A percentile compares a stretch with the other conserved stretches of the same genome.
phyloP scores from a whole-genome alignment of 495 filamentous ascomycete genomes.

The Thozetella sp. region DNA sequence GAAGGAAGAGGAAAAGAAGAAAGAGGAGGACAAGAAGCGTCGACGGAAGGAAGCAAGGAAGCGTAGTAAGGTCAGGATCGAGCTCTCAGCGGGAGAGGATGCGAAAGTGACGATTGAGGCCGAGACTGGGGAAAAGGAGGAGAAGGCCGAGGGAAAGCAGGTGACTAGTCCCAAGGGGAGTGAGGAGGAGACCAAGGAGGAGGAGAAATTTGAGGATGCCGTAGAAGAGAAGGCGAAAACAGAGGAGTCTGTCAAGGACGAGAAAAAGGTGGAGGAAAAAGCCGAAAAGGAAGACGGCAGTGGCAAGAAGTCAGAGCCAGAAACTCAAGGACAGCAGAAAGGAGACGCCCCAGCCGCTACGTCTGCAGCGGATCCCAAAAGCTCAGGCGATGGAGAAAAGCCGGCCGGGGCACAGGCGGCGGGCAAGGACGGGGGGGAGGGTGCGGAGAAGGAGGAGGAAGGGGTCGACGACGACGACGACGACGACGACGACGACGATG shows the following conservation, averaged over 20 bases:
- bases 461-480: background rate
- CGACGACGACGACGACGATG: background rate
- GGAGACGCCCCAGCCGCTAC: background rate
- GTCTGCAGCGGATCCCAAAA: too few relatives aligned
- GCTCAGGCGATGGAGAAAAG: background rate
- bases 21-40: conserved; percentile 20
- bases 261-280: conserved; percentile 13
- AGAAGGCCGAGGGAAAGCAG: background rate
- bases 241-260: conserved; percentile 11
- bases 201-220: conserved; percentile 16
- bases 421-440: background rate
- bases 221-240: conserved; percentile 14
- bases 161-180: too few relatives aligned
- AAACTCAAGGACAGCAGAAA: background rate
- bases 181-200: conserved; percentile 11
- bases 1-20: conserved; percentile 28
- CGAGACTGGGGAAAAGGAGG: conserved; percentile 1
- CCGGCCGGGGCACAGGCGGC: background rate
- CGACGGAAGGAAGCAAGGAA: conserved; percentile 21
- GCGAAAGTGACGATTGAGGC: conserved; percentile 7
- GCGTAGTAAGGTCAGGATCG: conserved; percentile 25
- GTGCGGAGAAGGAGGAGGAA: conserved; percentile 4
- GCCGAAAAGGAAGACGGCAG: conserved; percentile 1
- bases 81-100: background rate
- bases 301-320: background rate